Evolutionary conservation across 2,329 filamentous ascomycete genomes (phyloP).

Genomic region (Sordariomycetes sp.): DNA sequence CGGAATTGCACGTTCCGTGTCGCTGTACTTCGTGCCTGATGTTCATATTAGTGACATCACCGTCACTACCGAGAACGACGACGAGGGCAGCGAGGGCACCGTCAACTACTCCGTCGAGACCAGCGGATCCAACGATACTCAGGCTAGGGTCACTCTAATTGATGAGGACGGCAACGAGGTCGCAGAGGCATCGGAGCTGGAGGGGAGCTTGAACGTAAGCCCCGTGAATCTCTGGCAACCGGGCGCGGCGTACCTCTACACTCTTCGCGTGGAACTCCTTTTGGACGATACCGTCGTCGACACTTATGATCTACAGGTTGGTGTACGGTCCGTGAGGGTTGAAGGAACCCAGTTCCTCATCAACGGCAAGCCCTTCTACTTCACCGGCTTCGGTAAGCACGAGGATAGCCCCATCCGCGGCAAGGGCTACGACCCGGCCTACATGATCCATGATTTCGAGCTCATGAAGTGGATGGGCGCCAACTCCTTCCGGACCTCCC

Average conservation of each 20-base stretch:
- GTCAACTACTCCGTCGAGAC: background rate
- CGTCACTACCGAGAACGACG: constrained; percentile 8
- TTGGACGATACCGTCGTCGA: constrained; percentile 7
- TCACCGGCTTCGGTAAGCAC: constrained; percentile 16
- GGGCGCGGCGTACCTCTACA: constrained; percentile 14
- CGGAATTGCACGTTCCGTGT: constrained; percentile 15
- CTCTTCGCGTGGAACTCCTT: constrained; percentile 10
- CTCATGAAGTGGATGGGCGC: constrained; percentile 15
- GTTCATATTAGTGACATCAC: constrained; percentile 12
- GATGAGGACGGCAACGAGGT: background rate
- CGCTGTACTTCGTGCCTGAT: constrained; percentile 12
- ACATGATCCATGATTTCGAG: constrained; percentile 17
- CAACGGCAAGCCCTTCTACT: constrained; percentile 15
- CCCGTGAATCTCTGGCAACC: constrained; percentile 13
- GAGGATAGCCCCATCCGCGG: constrained; percentile 14
- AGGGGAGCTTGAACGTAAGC: constrained; percentile 4
- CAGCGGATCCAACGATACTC: background rate
- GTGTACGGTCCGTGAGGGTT: constrained; percentile 11
- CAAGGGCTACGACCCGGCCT: constrained; percentile 15
- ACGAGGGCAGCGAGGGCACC: constrained; percentile 4
- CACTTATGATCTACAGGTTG: constrained; percentile 10
- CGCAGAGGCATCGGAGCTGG: background rate
- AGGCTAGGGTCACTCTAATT: background rate
- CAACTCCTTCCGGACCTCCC: constrained; percentile 16
- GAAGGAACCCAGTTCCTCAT: constrained; percentile 12